These are phyloP conservation scores for Sugiyamaella lignohabitans DNA, from an alignment of 805 yeast genomes.

Conservation along the genomic window DNA sequence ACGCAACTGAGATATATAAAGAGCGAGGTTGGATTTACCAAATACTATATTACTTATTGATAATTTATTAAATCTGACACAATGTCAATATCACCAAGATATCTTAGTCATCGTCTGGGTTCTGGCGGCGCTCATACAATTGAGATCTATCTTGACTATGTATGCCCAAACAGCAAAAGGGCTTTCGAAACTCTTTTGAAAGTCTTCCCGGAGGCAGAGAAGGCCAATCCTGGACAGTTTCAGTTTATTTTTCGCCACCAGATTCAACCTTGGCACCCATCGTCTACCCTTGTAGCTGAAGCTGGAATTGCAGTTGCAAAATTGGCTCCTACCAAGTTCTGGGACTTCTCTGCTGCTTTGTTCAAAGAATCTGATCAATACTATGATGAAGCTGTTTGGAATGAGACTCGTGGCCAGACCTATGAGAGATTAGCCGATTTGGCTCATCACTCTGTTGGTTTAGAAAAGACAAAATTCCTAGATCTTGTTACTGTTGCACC, in stretches of 20 bases:
- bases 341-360: conserved; percentile 50
- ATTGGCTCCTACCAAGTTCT: conserved; percentile 45
- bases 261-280: conserved; percentile 89
- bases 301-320: conserved; percentile 62
- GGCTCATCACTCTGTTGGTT: conserved; percentile 37
- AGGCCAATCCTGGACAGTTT: conserved; percentile 43
- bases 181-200: conserved; percentile 51
- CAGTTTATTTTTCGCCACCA: conserved; percentile 63
- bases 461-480: conserved; percentile 35
- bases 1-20: too few species aligned
- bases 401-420: conserved; percentile 49
- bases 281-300: conserved; percentile 61
- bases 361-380: conserved; percentile 50
- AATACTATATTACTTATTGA: too few species aligned
- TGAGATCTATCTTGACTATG: conserved; percentile 66
- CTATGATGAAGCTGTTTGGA: conserved; percentile 55
- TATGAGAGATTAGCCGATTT: conserved; percentile 47
- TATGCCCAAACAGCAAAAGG: conserved; percentile 66
- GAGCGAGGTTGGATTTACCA: too few species aligned
- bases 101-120: conserved; percentile 17
- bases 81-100: conserved; percentile 22
- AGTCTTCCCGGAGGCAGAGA: conserved; percentile 47
- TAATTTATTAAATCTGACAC: too few species aligned
- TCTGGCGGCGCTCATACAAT: conserved; percentile 35
- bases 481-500: conserved; percentile 31